Conservation (phyloP, 257 asterid genomes). For the Plectranthus barbatus region DNA sequence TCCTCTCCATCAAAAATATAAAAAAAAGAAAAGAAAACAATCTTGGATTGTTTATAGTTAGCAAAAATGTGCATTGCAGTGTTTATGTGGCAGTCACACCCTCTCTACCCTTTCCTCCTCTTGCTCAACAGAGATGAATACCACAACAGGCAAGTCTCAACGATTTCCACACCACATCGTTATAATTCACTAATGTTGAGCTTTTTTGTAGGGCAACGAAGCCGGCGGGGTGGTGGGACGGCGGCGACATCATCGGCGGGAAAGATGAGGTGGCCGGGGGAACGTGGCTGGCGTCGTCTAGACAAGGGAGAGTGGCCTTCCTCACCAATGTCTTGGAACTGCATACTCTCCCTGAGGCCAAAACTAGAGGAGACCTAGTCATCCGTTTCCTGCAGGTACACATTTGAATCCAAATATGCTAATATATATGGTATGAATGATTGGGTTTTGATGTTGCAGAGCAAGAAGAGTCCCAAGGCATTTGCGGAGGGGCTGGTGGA, state of each 20-base stretch:
- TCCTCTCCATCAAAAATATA: not conserved
- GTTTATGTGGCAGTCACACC: conserved; percentile 61
- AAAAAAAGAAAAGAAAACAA: too few relatives aligned
- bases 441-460: too few relatives aligned
- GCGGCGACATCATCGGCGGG: conserved; percentile 56
- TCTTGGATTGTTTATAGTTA: not conserved
- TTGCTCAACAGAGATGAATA: conserved; percentile 76
- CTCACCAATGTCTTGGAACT: conserved; percentile 62
- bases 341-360: conserved; percentile 43
- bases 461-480: conserved; percentile 46
- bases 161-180: too few relatives aligned
- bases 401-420: too few relatives aligned
- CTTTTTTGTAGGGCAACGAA: conserved; percentile 51
- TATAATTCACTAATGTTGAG: too few relatives aligned
- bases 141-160: conserved; percentile 48
- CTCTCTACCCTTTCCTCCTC: conserved; percentile 53
- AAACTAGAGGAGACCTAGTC: conserved; percentile 59
- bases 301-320: conserved; percentile 48
- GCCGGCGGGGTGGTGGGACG: conserved; percentile 69
- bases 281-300: conserved; percentile 71
- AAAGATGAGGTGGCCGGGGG: conserved; percentile 68
- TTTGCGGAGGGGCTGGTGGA: conserved; percentile 48
- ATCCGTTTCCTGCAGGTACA: conserved; percentile 53
- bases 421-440: too few relatives aligned
- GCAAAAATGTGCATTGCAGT: conserved; percentile 57